Evolutionary conservation across 192 early-diverging fungal species (phyloP).

Genomic region (Irineochytrium annulatum): DNA sequence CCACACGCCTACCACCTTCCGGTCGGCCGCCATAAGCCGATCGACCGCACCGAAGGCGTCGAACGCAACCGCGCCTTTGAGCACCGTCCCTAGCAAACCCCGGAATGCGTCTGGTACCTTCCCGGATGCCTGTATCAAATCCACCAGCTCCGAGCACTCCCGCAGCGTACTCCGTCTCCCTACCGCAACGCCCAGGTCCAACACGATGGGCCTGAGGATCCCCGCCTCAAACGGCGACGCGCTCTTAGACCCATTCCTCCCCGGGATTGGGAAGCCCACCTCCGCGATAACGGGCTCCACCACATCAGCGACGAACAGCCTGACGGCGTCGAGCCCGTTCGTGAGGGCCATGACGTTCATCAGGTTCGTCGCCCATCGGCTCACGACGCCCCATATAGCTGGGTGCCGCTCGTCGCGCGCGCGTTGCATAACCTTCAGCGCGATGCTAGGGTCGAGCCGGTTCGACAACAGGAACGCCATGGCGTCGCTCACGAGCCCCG

Average conservation of each 20-base stretch:
- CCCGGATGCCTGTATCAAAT: neutral
- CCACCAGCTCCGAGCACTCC: neutral
- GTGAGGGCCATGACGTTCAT: neutral
- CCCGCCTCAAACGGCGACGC: constrained; percentile 1
- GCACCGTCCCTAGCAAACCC: neutral
- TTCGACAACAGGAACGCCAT: constrained; percentile 15
- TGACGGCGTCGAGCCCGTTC: neutral
- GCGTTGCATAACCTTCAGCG: neutral
- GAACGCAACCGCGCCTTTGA: neutral
- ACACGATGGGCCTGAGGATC: neutral
- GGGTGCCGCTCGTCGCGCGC: constrained; percentile 2
- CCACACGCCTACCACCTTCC: no score
- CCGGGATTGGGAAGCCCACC: neutral
- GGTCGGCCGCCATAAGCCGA: neutral
- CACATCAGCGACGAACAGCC: neutral
- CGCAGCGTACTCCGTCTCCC: neutral
- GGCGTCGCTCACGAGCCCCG: constrained; percentile 26
- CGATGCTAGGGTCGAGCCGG: neutral
- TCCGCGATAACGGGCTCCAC: neutral
- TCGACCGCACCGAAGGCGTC: neutral
- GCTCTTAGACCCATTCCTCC: neutral
- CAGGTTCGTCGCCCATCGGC: neutral
- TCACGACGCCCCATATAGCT: constrained; percentile 15
- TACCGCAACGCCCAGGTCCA: neutral
- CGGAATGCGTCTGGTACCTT: neutral